Evolutionary conservation across 352 stramenopile genomes (phyloP).

Genomic region (Pythium pyrilobum): DNA sequence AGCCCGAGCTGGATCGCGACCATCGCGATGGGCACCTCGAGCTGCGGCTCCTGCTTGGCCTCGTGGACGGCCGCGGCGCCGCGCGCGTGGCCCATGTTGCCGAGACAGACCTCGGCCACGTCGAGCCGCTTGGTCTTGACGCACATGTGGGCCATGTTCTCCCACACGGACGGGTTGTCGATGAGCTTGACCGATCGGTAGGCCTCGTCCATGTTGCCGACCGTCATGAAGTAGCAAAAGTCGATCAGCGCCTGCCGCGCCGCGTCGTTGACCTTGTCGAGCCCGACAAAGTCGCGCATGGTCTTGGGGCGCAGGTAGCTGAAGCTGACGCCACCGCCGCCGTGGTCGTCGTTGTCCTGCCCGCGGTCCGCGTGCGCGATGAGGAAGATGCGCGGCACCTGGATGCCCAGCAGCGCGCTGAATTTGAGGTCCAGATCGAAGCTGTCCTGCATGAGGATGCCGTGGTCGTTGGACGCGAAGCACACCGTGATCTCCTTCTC

Average conservation of each 20-base stretch:
- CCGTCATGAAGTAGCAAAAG: constrained; percentile 94
- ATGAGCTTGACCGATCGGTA: constrained; percentile 92
- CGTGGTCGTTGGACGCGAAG: constrained; percentile 90
- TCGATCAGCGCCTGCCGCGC: constrained; percentile 88
- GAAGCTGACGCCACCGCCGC: not conserved
- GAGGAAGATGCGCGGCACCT: constrained; percentile 79
- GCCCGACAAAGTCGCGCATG: constrained; percentile 93
- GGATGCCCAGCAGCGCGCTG: constrained; percentile 77
- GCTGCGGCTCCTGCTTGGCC: constrained; percentile 56
- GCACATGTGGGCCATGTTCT: constrained; percentile 96
- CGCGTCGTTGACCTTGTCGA: constrained; percentile 86
- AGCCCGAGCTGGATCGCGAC: constrained; percentile 92
- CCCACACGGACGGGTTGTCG: constrained; percentile 90
- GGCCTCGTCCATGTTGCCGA: constrained; percentile 95
- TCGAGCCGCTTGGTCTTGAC: constrained; percentile 94
- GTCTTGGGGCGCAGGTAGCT: constrained; percentile 69
- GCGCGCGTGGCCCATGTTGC: constrained; percentile 92
- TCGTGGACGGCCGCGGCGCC: constrained; percentile 87
- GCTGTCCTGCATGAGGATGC: constrained; percentile 89
- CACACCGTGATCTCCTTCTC: constrained; percentile 89
- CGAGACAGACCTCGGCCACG: constrained; percentile 92
- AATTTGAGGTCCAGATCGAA: constrained; percentile 85
- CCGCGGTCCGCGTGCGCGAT: constrained; percentile 47
- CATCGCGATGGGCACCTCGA: constrained; percentile 85
- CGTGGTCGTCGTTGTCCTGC: constrained; percentile 26